Conservation (phyloP, 306 rosid species). For the Morella rubra region DNA sequence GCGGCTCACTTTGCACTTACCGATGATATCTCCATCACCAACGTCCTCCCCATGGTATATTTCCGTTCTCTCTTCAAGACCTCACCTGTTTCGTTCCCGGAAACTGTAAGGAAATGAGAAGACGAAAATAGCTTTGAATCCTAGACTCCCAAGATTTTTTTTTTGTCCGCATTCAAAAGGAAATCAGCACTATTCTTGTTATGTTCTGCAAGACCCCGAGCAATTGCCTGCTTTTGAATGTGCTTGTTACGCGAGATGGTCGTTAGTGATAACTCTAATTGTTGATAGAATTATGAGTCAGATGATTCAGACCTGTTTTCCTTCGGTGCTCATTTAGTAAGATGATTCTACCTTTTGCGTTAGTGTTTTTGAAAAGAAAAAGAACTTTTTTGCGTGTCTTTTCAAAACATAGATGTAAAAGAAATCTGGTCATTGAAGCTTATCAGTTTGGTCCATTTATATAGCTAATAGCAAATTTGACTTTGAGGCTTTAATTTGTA, state of each 20-base stretch:
- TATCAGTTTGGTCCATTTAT: neutral
- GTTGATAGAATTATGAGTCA: neutral
- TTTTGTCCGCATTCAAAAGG: neutral
- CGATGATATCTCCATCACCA: slow-evolving; percentile 54
- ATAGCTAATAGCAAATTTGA: neutral
- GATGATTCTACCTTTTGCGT: neutral
- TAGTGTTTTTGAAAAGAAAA: neutral
- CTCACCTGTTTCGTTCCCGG: slow-evolving; percentile 16
- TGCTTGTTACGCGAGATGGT: too few relatives aligned
- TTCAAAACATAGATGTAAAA: neutral
- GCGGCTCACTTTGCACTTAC: slow-evolving; percentile 56
- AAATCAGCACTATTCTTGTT: too few relatives aligned
- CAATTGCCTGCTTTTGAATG: too few relatives aligned
- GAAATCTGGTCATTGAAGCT: neutral
- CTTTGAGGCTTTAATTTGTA: neutral
- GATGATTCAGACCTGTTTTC: too few relatives aligned
- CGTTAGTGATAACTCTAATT: neutral
- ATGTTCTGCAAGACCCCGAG: too few relatives aligned
- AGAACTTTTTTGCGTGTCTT: neutral
- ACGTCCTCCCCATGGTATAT: slow-evolving; percentile 61
- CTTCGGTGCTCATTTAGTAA: neutral
- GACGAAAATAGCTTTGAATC: neutral
- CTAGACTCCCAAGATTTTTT: neutral
- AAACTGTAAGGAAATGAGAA: slow-evolving; percentile 11
- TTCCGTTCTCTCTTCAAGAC: neutral